phyloP scores from a whole-genome alignment of 1,284 basidiomycete genomes.

The Mycena citricolor region DNA sequence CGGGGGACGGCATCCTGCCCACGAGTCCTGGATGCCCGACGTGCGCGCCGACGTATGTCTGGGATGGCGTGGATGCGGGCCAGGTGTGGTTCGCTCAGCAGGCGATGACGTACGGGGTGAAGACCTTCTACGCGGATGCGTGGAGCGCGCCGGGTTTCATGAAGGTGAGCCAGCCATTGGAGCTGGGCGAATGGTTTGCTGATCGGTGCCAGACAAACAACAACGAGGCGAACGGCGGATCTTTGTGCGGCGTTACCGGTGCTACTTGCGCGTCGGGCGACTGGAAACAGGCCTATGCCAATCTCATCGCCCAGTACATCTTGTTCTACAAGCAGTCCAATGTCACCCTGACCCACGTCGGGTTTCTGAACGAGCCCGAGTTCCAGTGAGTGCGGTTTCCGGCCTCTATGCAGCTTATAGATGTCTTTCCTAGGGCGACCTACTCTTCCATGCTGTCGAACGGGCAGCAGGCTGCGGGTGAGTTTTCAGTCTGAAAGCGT shows the following conservation, averaged over 20 bases:
- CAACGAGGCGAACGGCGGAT: slow-evolving; percentile 21
- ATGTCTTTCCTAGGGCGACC: slow-evolving; percentile 11
- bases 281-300: slow-evolving; percentile 30
- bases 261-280: slow-evolving; percentile 24
- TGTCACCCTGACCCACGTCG: slow-evolving; percentile 25
- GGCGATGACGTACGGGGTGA: slow-evolving; percentile 27
- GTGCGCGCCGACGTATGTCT: slow-evolving; percentile 21
- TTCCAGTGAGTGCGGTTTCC: slow-evolving; percentile 18
- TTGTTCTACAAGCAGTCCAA: slow-evolving; percentile 22
- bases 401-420: background rate
- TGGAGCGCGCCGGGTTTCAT: slow-evolving; percentile 29
- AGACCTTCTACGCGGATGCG: slow-evolving; percentile 26
- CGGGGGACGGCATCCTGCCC: slow-evolving; percentile 23
- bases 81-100: slow-evolving; percentile 27
- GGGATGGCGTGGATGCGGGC: slow-evolving; percentile 19
- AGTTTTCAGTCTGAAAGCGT: background rate
- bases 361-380: slow-evolving; percentile 29
- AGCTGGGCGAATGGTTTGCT: background rate
- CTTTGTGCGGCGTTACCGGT: slow-evolving; percentile 27
- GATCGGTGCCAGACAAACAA: slow-evolving; percentile 6
- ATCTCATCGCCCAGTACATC: slow-evolving; percentile 27
- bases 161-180: slow-evolving; percentile 15
- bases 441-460: slow-evolving; percentile 28
- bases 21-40: slow-evolving; percentile 23
- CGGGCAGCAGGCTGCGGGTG: slow-evolving; percentile 26